A percentile compares a stretch with the other conserved stretches of the same genome.
phyloP scores from a whole-genome alignment of 164 flowering plant species.

The Umbellularia californica region DNA sequence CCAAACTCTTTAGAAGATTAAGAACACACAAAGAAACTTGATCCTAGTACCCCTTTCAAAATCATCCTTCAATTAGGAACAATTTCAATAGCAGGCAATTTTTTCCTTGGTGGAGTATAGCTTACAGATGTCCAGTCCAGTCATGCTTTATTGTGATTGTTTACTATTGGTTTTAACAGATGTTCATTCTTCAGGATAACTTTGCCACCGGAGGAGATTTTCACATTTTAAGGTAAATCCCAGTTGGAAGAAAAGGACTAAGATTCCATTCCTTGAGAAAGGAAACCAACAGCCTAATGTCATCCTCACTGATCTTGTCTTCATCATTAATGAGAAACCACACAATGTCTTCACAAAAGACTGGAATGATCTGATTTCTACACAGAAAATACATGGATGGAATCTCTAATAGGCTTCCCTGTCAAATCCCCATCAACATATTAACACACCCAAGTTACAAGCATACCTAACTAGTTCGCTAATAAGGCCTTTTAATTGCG shows the following conservation, averaged over 20 bases:
- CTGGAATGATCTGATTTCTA: constrained; percentile 58
- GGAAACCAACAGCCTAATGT: constrained; percentile 41
- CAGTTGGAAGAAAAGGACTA: constrained; percentile 93
- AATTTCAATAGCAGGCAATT: too few species aligned
- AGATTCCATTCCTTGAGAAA: constrained; percentile 56
- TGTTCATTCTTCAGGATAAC: constrained; percentile 35
- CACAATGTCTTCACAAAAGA: constrained; percentile 64
- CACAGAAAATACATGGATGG: constrained; percentile 52
- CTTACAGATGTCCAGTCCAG: too few species aligned
- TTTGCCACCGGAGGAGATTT: constrained; percentile 45
- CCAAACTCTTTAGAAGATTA: too few species aligned
- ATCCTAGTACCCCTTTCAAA: too few species aligned
- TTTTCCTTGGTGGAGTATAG: too few species aligned
- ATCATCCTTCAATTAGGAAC: too few species aligned
- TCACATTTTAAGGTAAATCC: constrained; percentile 68
- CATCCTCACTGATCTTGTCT: constrained; percentile 56
- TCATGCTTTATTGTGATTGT: too few species aligned
- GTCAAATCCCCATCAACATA: constrained; percentile 51
- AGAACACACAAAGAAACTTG: too few species aligned
- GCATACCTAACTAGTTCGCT: background rate
- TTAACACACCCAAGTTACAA: constrained; percentile 60
- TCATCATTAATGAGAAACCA: constrained; percentile 76
- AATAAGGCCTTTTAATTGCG: too few species aligned
- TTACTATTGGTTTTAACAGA: too few species aligned
- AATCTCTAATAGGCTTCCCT: constrained; percentile 64